phyloP scores from a whole-genome alignment of 768 basidiomycete genomes.

The Podaxis pistillaris region DNA sequence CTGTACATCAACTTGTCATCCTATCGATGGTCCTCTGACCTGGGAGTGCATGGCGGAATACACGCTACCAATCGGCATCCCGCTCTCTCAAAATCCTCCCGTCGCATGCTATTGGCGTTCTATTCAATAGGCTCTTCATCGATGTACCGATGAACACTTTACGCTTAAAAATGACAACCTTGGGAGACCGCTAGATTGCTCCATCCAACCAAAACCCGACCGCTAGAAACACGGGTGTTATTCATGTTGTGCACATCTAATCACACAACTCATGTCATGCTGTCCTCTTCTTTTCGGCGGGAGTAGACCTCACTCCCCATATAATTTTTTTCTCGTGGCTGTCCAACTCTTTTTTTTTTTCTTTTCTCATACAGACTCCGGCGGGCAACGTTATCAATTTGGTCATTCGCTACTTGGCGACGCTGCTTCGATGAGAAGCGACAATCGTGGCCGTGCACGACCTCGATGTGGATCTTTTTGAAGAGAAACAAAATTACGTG shows the following conservation, averaged over 20 bases:
- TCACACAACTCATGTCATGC: neutral
- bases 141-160: neutral
- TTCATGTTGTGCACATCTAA: neutral
- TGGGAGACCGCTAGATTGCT: neutral
- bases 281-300: slow-evolving; percentile 1
- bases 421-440: neutral
- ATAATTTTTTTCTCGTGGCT: neutral
- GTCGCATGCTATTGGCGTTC: neutral
- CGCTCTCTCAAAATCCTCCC: neutral
- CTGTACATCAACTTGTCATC: neutral
- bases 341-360: neutral
- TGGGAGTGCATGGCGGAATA: neutral
- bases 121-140: neutral
- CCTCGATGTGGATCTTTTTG: neutral
- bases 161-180: neutral
- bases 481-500: neutral
- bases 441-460: neutral
- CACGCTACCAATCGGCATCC: neutral
- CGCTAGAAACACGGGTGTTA: neutral
- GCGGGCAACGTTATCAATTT: neutral
- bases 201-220: neutral
- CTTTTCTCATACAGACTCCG: neutral
- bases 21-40: neutral
- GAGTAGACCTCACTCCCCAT: neutral
- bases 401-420: neutral